Percentiles rank a stretch among this genome's conserved stretches.
These are phyloP conservation scores for Calonectria pauciramosa DNA, from an alignment of 2,329 filamentous ascomycete genomes.

Conservation along the genomic window DNA sequence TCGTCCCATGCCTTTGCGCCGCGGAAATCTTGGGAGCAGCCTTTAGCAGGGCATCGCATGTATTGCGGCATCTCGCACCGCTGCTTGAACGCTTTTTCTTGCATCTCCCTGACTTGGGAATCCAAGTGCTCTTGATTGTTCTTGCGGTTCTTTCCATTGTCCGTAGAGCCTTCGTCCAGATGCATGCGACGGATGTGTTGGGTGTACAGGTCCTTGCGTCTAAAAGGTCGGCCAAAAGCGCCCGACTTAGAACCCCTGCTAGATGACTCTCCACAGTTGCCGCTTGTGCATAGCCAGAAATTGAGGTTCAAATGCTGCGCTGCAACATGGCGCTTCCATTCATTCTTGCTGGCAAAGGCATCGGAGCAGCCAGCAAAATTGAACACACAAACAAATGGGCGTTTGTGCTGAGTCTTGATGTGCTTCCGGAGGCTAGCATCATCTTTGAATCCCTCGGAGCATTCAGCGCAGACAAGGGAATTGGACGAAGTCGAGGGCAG, in stretches of 20 bases:
- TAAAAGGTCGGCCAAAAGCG: conserved; percentile 78
- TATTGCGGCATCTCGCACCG: conserved; percentile 72
- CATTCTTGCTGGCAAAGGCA: conserved; percentile 86
- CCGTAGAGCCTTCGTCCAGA: conserved; percentile 56
- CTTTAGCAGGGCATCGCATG: conserved; percentile 72
- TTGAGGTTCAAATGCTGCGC: conserved; percentile 83
- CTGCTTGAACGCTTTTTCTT: conserved; percentile 69
- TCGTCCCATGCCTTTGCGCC: conserved; percentile 80
- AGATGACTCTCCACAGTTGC: conserved; percentile 60
- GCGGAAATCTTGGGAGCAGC: conserved; percentile 72
- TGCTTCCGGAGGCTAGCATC: conserved; percentile 61
- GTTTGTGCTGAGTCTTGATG: conserved; percentile 66
- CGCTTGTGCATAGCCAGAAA: conserved; percentile 83
- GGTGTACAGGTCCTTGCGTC: conserved; percentile 92
- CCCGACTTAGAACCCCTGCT: conserved; percentile 45
- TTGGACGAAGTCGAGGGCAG: conserved; percentile 21
- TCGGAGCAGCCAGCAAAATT: conserved; percentile 80
- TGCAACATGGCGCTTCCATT: conserved; percentile 92
- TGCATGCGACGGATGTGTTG: conserved; percentile 94
- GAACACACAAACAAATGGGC: conserved; percentile 83
- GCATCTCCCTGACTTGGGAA: conserved; percentile 67
- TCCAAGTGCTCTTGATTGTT: conserved; percentile 59
- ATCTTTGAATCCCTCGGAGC: conserved; percentile 58
- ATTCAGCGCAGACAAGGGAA: conserved; percentile 35
- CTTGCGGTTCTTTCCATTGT: conserved; percentile 55